Percentiles rank a stretch among this genome's conserved stretches.
phyloP scores from a whole-genome alignment of 257 asterid genomes.

The Solanum phureja region DNA sequence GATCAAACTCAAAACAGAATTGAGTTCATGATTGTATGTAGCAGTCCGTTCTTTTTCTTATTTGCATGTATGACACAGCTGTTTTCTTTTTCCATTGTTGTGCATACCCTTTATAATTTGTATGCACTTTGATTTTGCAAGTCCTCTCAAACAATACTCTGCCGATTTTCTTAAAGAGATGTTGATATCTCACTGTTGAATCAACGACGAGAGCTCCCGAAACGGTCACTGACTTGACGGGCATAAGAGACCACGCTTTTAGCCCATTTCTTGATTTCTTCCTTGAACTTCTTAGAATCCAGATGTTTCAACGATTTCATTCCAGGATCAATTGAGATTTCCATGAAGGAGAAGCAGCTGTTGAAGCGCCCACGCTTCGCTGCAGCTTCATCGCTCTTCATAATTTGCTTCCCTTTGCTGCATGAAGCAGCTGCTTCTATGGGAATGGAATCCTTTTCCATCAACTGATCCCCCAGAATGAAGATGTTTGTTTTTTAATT shows the following conservation, averaged over 20 bases:
- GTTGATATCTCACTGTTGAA: neutral
- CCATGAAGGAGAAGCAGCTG: conserved; percentile 44
- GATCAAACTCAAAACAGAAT: neutral
- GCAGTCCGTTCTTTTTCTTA: neutral
- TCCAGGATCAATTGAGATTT: conserved; percentile 53
- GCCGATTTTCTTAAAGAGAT: neutral
- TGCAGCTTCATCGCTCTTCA: neutral
- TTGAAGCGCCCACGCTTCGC: conserved; percentile 14
- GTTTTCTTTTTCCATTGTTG: neutral
- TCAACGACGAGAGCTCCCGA: conserved; percentile 32
- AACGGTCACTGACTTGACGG: conserved; percentile 51
- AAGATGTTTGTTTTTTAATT: neutral
- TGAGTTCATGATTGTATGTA: neutral
- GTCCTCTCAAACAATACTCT: neutral
- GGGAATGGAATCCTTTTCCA: conserved; percentile 20
- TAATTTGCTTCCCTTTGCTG: neutral
- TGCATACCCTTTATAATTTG: neutral
- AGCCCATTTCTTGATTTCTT: conserved; percentile 80
- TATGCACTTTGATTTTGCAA: neutral
- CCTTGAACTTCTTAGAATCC: conserved; percentile 66
- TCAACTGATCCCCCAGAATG: neutral
- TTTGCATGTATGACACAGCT: neutral
- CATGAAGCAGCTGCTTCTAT: conserved; percentile 3
- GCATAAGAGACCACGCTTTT: conserved; percentile 58
- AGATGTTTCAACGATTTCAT: conserved; percentile 60